Evolutionary conservation across 306 rosid genomes (phyloP), one percentile per base, ranked within the genome.

Genomic region (Vigna hirtella): DNA sequence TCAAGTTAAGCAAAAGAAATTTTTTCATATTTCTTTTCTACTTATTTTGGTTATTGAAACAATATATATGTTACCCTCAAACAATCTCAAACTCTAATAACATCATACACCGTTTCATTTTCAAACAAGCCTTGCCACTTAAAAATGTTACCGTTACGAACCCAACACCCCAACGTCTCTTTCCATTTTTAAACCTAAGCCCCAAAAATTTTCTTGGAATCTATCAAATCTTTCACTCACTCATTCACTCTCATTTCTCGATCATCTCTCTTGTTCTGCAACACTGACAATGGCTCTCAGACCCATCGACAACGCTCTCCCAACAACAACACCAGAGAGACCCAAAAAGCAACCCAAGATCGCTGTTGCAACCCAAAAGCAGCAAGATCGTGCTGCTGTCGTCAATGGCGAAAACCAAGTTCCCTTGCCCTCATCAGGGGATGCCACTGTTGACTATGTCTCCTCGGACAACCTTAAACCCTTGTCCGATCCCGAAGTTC

Each of bases 271-370:
- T 65, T 17, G 26, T 26, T 63, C 49, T 36, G 22, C 66, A 45
- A 49, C 66, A 67, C 63, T 66, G 66, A 6, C 89, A 22, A 91
- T 89, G 97, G 91, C 98, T 16, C 86, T 95, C 47, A 87, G 98
- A 81, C 96, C 97, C 82, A 95, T 95, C 4, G 96, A 86, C 17
- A 95, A 95, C 66, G 97, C 91, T 43, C 97, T 92, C 45, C 97
- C 98, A 18, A 77, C 59, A 32, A 74, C 59, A 32, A 74, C 91
- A 11, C 85, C 88, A 10, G 90, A 92, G 34, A 81, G 97, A 76
- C 96, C 93, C 77, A 94, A 77, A 66, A 94, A 94, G 80, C 97
- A 83, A 79, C 84, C 92, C 36, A 92, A 89, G 62, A 83, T 87
- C 48, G 76, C 83, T 76, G 73, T 69, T 76, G 74, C 91, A 1